Base-by-base conservation (phyloP, 257 asterid genomes). In the Capsicum rhomboideum region DNA sequence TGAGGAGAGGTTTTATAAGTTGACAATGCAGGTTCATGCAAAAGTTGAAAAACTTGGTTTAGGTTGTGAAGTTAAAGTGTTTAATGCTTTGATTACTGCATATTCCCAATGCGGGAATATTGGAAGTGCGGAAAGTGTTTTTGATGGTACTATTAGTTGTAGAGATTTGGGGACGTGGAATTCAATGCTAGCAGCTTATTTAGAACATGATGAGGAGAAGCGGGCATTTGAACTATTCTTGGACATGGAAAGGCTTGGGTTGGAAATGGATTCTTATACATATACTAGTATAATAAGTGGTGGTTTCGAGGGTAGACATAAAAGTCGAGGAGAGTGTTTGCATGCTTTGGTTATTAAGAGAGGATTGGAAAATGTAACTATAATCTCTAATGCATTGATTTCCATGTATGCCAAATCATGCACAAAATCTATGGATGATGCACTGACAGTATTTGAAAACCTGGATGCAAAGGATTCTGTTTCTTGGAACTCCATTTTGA, bases 81-180 rank as follows among this genome's bases (percentile, higher is more conserved):
- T 90, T 59, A 95, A 95, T 90, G 97, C 98, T 84, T 81, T 87
- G 53, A 91, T 95, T 21, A 89, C 90, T 74, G 91, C 97, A 58
- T 95, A 93, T 85, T 91, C 97, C 21, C 93, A 89, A 16, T 90
- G 97, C 54, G 93, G 95, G 53, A 71, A 88, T 85, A 82, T 94
- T 77, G 79, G 68, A 64, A 92, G 90, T 86, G 91, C 97, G 4
- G 61, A 83, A 75, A 87, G 88, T 74, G 86, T 94, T 85, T 95
- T 95, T 83, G 87, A 84, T 89, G 58, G 84, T 83, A 88, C 92
- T 59, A 82, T 82, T 77, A 91, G 91, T 46, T 87, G 74, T 68
- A 88, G 93, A 21, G 98, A 95, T 87, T 85, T 94, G 42, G 96
- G 92, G 80, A 89, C 97, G 10, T 94, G 98, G 98, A 95, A 95